A percentile compares a stretch with the other conserved stretches of the same genome.
phyloP scores from a whole-genome alignment of 73 alveolate species.

The Paramecium biaurelia region DNA sequence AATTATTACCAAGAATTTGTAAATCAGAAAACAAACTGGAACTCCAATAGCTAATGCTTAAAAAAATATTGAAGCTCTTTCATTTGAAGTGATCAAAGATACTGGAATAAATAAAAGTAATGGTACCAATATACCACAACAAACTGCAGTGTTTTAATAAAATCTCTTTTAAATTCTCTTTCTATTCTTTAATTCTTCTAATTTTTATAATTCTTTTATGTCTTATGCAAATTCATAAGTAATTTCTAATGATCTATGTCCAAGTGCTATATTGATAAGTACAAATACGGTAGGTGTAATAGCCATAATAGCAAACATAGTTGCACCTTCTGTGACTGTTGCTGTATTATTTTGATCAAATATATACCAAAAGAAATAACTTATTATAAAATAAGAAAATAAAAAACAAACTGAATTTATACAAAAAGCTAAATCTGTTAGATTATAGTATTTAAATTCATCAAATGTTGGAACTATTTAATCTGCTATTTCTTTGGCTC shows the following conservation, averaged over 20 bases:
- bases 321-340: background rate
- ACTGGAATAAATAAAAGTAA: background rate
- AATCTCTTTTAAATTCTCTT: background rate
- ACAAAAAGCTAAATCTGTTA: background rate
- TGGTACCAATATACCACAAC: background rate
- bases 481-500: background rate
- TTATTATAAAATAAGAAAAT: background rate
- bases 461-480: background rate
- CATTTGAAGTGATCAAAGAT: background rate
- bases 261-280: background rate
- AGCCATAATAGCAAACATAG: background rate
- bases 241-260: background rate
- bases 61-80: background rate
- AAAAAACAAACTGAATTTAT: slow-evolving; percentile 4
- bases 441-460: background rate
- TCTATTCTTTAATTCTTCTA: background rate
- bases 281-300: slow-evolving; percentile 2
- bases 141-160: background rate
- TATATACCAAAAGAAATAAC: background rate
- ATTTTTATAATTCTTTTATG: background rate
- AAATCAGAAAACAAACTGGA: background rate
- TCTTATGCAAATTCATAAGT: background rate
- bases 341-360: background rate
- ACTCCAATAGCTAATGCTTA: background rate
- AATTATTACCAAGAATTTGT: background rate